phyloP scores from a whole-genome alignment of 345 rosid species.

The Salix brachista region DNA sequence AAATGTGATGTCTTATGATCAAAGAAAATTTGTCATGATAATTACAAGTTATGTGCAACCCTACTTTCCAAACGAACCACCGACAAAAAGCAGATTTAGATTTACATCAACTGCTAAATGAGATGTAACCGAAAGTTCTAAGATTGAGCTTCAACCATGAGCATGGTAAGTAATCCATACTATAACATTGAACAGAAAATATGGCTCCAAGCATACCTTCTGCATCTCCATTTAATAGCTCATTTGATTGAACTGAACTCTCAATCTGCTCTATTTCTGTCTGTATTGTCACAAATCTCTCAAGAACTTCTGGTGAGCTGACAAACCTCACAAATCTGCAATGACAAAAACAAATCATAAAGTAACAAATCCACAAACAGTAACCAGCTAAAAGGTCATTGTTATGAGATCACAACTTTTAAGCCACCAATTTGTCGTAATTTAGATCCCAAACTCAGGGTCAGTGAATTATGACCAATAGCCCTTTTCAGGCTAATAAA shows the following conservation, averaged over 20 bases:
- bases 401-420: not conserved
- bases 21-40: not conserved
- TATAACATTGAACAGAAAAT: not conserved
- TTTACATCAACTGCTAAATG: not conserved
- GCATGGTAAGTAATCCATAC: too few relatives aligned
- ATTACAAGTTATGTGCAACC: not conserved
- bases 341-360: not conserved
- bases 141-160: not conserved
- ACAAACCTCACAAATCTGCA: conserved; percentile 89
- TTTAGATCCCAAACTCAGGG: not conserved
- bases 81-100: not conserved
- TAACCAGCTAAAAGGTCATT: not conserved
- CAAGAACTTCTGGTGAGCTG: conserved; percentile 91
- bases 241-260: conserved; percentile 63
- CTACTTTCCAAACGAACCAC: not conserved
- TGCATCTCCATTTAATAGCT: conserved; percentile 38
- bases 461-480: not conserved
- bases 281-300: conserved; percentile 84
- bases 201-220: conserved; percentile 41
- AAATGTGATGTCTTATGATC: not conserved
- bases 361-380: not conserved
- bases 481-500: not conserved
- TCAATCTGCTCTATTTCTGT: conserved; percentile 80
- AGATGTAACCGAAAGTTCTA: not conserved
- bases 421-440: not conserved